Percentiles rank a stretch among this genome's conserved stretches.
Conservation (phyloP, 768 basidiomycete genomes). For the Suillus subluteus region DNA sequence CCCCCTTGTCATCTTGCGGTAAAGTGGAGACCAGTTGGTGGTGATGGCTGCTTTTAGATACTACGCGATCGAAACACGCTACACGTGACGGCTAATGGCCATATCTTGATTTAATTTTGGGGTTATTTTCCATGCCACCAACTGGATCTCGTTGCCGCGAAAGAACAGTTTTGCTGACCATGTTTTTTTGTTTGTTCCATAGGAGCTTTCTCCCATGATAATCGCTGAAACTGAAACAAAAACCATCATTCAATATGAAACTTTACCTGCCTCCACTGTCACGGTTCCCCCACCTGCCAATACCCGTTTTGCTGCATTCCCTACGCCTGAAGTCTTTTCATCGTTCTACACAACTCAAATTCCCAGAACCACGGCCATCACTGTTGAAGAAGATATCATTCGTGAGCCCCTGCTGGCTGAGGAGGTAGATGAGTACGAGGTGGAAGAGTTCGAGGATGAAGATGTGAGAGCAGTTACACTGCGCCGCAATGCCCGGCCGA, state of each 20-base stretch:
- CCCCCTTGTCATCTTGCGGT: conserved; percentile 66
- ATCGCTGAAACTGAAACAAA: conserved; percentile 62
- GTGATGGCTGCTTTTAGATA: conserved; percentile 32
- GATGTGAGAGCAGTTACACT: conserved; percentile 43
- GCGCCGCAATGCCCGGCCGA: conserved; percentile 46
- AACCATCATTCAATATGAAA: conserved; percentile 57
- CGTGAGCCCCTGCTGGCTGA: conserved; percentile 39
- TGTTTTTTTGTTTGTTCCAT: conserved; percentile 23
- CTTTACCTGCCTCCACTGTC: conserved; percentile 61
- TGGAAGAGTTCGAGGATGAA: conserved; percentile 47
- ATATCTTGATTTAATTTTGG: conserved; percentile 30
- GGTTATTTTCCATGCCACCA: conserved; percentile 32
- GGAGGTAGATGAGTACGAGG: conserved; percentile 41
- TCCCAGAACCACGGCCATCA: conserved; percentile 77
- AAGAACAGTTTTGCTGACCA: conserved; percentile 39
- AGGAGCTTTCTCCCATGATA: conserved; percentile 48
- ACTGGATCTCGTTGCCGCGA: conserved; percentile 40
- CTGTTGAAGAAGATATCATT: conserved; percentile 59
- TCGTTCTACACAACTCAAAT: conserved; percentile 61
- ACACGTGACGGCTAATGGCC: conserved; percentile 35
- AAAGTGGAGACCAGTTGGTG: conserved; percentile 42
- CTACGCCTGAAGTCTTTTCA: conserved; percentile 66
- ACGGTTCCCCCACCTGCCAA: conserved; percentile 77
- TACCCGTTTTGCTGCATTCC: conserved; percentile 74
- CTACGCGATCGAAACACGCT: conserved; percentile 32